Base-by-base conservation (phyloP, 2,329 filamentous ascomycete genomes). In the Beauveria varroae region DNA sequence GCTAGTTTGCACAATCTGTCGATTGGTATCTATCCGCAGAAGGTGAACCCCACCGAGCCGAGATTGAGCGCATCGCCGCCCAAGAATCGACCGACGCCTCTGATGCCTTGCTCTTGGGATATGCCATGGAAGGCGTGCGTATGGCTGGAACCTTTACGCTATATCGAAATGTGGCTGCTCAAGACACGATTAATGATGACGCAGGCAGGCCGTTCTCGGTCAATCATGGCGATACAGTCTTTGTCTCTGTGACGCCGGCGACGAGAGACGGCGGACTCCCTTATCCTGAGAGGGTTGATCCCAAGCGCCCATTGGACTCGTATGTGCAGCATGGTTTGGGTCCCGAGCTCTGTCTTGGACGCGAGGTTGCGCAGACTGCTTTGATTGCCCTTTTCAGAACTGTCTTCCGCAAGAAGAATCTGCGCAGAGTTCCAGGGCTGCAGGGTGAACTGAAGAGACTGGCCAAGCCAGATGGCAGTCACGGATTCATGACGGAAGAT, bases 381-480 rank as follows among this genome's bases (percentile, higher is more conserved):
- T 74, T 92, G 62, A 83, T 84, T 0, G 83, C 87, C 65, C 86
- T 91, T 78, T 82, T 91, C 71, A 83, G 88, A 53, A 81, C 82
- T 1, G 73, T 90, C 2, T 88, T 87, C 67, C 75, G 79, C 62
- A 76, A 85, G 66, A 78, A 82, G 65, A 85, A 85, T 59, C 70
- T 92, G 12, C 76, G 85, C 6, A 78, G 85, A 34, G 85, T 83
- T 0, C 76, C 82, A 0, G 89, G 89, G 0, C 74, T 81, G 0
- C 85, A 88, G 72, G 89, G 89, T 0, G 75, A 85, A 68, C 71
- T 91, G 65, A 89, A 90, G 78, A 87, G 84, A 75, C 78, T 90
- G 2, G 73, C 77, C 0, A 77, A 78, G 9, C 75, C 78, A 0
- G 83, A 79, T 0, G 84, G 83, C 0, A 81, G 80, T 70, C 82